phyloP scores from a whole-genome alignment of 495 filamentous ascomycete species.

The Thermothielavioides terrestris region DNA sequence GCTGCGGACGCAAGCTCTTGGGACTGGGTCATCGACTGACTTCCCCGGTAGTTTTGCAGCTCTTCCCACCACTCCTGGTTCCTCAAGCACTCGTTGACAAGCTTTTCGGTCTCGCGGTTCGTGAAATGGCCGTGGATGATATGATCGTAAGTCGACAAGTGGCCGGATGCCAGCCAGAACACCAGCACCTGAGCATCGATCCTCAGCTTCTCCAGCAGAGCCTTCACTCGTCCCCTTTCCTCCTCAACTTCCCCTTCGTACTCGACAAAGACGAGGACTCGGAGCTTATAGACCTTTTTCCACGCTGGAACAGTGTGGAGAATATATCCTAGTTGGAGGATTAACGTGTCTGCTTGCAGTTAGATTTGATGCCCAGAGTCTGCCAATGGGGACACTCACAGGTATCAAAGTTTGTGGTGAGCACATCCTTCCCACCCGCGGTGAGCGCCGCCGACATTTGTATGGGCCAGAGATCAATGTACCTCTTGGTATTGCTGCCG shows the following conservation, averaged over 20 bases:
- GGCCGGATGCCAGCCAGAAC: slow-evolving; percentile 71
- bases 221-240: slow-evolving; percentile 62
- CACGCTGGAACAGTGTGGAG: slow-evolving; percentile 74
- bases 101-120: slow-evolving; percentile 37
- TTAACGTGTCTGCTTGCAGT: slow-evolving; percentile 54
- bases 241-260: slow-evolving; percentile 80
- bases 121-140: slow-evolving; percentile 59
- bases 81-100: slow-evolving; percentile 52
- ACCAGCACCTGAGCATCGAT: slow-evolving; percentile 74
- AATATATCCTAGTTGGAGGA: slow-evolving; percentile 79
- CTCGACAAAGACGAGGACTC: slow-evolving; percentile 80
- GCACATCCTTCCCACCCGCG: slow-evolving; percentile 55
- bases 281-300: slow-evolving; percentile 66
- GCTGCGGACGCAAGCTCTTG: slow-evolving; percentile 27
- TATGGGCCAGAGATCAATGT: slow-evolving; percentile 85
- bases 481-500: slow-evolving; percentile 56
- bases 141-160: slow-evolving; percentile 62
- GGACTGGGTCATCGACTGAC: slow-evolving; percentile 45
- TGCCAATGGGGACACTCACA: slow-evolving; percentile 35
- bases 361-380: background rate
- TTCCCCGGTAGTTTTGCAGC: slow-evolving; percentile 50
- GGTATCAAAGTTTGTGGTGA: slow-evolving; percentile 88
- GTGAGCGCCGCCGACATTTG: slow-evolving; percentile 71
- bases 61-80: slow-evolving; percentile 81
- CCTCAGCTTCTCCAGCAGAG: slow-evolving; percentile 68